Percentiles rank a stretch among this genome's conserved stretches.
Evolutionary conservation across 306 rosid species (phyloP).

Genomic region (Pterocarpus macrocarpus): DNA sequence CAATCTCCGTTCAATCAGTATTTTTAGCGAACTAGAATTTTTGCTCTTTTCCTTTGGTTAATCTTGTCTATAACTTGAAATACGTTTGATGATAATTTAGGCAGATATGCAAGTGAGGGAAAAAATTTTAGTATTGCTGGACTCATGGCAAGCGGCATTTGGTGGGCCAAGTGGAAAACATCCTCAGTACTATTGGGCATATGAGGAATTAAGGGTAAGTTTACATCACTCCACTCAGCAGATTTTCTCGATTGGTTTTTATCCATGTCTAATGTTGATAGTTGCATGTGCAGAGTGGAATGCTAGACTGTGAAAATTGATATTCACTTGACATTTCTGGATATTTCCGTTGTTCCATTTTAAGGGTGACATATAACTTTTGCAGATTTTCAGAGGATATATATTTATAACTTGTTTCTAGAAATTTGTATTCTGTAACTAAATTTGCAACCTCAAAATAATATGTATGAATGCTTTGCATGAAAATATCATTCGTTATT

Average conservation of each 20-base stretch:
- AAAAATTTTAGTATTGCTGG: constrained; percentile 80
- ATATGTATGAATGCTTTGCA: constrained; percentile 1
- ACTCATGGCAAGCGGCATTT: constrained; percentile 97
- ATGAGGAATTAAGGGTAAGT: constrained; percentile 81
- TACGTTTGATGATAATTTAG: constrained; percentile 57
- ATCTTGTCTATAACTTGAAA: constrained; percentile 30
- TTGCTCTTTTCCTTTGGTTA: background rate
- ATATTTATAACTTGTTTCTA: background rate
- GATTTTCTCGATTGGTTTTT: constrained; percentile 28
- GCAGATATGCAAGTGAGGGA: constrained; percentile 95
- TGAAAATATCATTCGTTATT: background rate
- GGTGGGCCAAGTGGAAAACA: constrained; percentile 91
- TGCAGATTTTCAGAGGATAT: constrained; percentile 1
- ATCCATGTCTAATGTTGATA: constrained; percentile 28
- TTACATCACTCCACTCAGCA: constrained; percentile 25
- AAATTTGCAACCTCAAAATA: constrained; percentile 23
- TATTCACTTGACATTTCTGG: constrained; percentile 15
- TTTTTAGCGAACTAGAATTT: constrained; percentile 1
- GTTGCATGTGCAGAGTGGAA: constrained; percentile 16
- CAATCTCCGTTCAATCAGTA: constrained; percentile 21
- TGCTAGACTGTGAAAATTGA: constrained; percentile 10
- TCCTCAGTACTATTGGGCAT: constrained; percentile 94
- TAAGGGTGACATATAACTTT: constrained; percentile 5
- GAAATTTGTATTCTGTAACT: constrained; percentile 13
- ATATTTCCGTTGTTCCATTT: constrained; percentile 11